Base-by-base conservation (phyloP, 73 alveolate species). In the Paramecium caudatum region DNA sequence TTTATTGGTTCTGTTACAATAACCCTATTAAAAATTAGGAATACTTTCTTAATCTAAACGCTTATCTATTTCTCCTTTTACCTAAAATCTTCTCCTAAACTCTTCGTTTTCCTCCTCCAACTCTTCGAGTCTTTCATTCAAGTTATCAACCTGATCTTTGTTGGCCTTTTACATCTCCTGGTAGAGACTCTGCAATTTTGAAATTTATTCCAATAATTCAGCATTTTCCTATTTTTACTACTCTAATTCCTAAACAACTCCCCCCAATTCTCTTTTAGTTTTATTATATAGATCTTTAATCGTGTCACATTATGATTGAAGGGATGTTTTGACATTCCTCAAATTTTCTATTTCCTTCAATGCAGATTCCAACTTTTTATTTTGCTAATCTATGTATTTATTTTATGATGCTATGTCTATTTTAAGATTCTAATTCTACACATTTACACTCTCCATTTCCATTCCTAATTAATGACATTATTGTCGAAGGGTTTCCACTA, bases 401-500 rank as follows among this genome's bases (percentile, higher is more conserved):
- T 68, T 68, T 16, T 34, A 68, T n/a, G 30, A 34, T 4, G 84
- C 84, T 6, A 68, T 68, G n/a, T 68, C 84, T 12, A 68, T 68
- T 34, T 30, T 68, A 32, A 68, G 34, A 68, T 68, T 68, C 21
- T 32, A 68, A 68, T 68, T 68, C 61, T 68, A 68, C 25, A 68
- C 84, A 68, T 68, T 68, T 17, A 34, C 61, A n/a, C 7, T 34
- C 47, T 68, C 84, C 30, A 68, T 32, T 10, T 68, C 84, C n/a
- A 68, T 5, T 13, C 84, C 84, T 37, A 68, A 68, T 32, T 68
- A 37, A 68, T 68, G 84, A 37, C 84, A 68, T 68, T 68, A 68
- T 68, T 68, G 15, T 34, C 50, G 25, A 10, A 68, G 12, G 9
- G 33, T 68, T 34, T 68, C 84, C 9, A 68, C 84, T 68, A 68